Base-by-base conservation (phyloP, 345 rosid genomes). In the Corchorus olitorius region DNA sequence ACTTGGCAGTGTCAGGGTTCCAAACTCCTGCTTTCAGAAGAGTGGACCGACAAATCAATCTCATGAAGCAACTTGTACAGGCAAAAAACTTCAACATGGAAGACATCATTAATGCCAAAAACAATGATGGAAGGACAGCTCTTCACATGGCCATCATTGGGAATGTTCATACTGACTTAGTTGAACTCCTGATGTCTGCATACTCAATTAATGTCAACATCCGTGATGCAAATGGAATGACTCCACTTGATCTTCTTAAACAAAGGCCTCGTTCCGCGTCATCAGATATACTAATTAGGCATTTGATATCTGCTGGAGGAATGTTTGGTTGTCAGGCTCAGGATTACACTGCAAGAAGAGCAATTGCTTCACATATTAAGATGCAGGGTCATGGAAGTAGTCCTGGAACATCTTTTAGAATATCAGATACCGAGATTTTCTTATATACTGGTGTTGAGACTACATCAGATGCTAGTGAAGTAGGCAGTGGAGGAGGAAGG, bases 101-200 rank as follows among this genome's bases (percentile, higher is more conserved):
- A 64, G 84, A 80, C 71, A 76, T 91, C 43, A 81, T 94, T 69
- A 93, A 93, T 66, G 82, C 84, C 46, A 81, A 82, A 79, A 93
- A 82, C 70, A 88, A 86, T 13, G 91, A 86, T 14, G 93, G 98
- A 65, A 85, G 93, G 52, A 90, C 97, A 37, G 89, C 94, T 43
- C 99, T 93, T 70, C 99, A 95, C 86, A 77, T 80, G 86, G 97
- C 99, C 20, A 86, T 95, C 77, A 55, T 84, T 3, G 93, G 89
- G 63, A 91, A 90, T 63, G 84, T 87, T 68, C 93, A 92, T 41
- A 76, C 84, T 2, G 88, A 90, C 58, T 83, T 89, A 4, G 94
- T 90, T 52, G 87, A 88, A 86, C 86, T 94, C 61, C 86, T 94
- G 70, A 89, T 93, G 87, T 85, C 89, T 59, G 93, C 89, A 34